Evolutionary conservation across 352 stramenopile genomes (phyloP), one percentile per base, ranked within the genome.

Genomic region (Thalassiosira hispida): DNA sequence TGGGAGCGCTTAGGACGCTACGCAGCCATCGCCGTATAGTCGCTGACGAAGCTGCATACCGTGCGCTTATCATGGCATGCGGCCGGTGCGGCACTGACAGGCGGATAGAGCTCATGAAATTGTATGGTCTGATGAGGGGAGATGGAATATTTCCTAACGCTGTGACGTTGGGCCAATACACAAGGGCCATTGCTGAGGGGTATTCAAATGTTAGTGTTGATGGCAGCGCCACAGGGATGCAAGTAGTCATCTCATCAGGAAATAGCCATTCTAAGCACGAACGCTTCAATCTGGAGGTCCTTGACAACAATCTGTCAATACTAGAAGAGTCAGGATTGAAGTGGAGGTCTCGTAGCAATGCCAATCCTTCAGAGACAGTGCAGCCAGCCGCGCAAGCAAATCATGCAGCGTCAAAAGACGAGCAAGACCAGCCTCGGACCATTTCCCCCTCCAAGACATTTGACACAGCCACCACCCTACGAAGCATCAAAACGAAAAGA

Each of bases 111-210:
- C 52, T 93, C 3, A 88, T 88, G 7, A 90, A 91, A 57, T 61
- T 94, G 0, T 94, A 92, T 73, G 86, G 86, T 12, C 67, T 92
- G 3, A 77, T 94, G 38, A 74, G 86, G 42, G 83, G 72, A 33
- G 88, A 94, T 79, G 86, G 84, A 0, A 94, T 94, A 29, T 91
- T 92, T 52, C 86, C 86, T 16, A 87, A 81, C 71, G 88, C 88
- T 49, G 86, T 94, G 0, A 94, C 88, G 16, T 68, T 94, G n/a
- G 88, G 88, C 35, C 86, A 92, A 61, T 94, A 94, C 60, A 94
- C 88, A 55, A 66, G 76, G 29, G 73, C 88, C 8, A 79, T 94
- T 57, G 88, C 88, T n/a, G 88, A 94, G 75, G 88, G 88, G 25
- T 92, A 88, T 84, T 92, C 86, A 18, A 94, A 90, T 61, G 51